Evolutionary conservation across 108 stramenopile species (phyloP).

Genomic region (Pseudonitzschia delicatissima): DNA sequence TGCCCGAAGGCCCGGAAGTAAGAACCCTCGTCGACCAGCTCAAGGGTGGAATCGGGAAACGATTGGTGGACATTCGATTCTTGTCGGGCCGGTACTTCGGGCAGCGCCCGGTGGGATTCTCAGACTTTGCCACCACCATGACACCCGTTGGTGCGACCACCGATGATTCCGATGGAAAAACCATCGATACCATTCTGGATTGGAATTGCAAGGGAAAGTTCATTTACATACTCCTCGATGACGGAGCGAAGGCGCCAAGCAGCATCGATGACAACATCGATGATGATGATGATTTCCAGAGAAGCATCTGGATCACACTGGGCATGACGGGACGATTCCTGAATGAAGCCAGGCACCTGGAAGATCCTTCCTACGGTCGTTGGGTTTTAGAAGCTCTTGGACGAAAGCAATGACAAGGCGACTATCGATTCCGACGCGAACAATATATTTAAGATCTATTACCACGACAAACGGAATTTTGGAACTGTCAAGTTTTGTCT

Average conservation of each 20-base stretch:
- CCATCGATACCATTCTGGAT: constrained; percentile 51
- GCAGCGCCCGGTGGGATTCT: constrained; percentile 68
- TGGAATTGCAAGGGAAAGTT: constrained; percentile 87
- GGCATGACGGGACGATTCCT: constrained; percentile 85
- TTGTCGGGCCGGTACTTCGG: constrained; percentile 74
- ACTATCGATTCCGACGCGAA: constrained; percentile 6
- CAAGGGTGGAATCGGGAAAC: constrained; percentile 59
- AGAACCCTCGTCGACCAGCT: constrained; percentile 73
- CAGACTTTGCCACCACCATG: constrained; percentile 72
- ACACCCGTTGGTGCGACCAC: constrained; percentile 31
- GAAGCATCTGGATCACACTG: constrained; percentile 83
- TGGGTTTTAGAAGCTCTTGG: constrained; percentile 69
- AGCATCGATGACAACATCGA: background rate
- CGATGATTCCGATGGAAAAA: background rate
- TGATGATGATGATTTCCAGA: constrained; percentile 49
- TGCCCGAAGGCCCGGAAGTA: constrained; percentile 91
- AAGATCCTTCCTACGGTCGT: constrained; percentile 36
- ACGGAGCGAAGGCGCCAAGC: constrained; percentile 15
- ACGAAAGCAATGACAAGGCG: constrained; percentile 1
- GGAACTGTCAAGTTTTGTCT: constrained; percentile 72
- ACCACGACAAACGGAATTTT: constrained; percentile 77
- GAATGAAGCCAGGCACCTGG: constrained; percentile 30
- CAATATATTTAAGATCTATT: constrained; percentile 48
- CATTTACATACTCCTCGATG: constrained; percentile 70
- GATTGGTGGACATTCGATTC: constrained; percentile 59